phyloP scores from a whole-genome alignment of 1,284 basidiomycete genomes.

The Schizopora paradoxa region DNA sequence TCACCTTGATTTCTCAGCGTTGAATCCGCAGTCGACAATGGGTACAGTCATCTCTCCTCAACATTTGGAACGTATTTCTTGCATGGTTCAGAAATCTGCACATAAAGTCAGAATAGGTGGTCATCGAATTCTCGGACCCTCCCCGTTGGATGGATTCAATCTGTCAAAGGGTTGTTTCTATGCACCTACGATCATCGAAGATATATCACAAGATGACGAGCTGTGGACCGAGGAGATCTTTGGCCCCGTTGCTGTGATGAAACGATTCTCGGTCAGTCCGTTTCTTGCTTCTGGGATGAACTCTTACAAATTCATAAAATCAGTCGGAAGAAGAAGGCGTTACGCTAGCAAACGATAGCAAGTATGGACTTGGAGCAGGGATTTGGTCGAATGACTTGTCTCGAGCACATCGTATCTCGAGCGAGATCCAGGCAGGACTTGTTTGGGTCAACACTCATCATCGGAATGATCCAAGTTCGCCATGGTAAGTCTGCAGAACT shows the following conservation, averaged over 20 bases:
- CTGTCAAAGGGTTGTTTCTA: conserved; percentile 68
- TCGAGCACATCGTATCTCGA: conserved; percentile 64
- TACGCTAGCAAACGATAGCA: conserved; percentile 64
- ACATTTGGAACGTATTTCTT: conserved; percentile 60
- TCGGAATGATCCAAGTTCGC: conserved; percentile 80
- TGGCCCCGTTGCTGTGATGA: conserved; percentile 71
- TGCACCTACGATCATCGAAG: conserved; percentile 67
- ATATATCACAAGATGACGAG: conserved; percentile 51
- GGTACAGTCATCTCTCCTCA: conserved; percentile 66
- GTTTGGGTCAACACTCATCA: conserved; percentile 87
- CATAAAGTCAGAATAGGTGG: conserved; percentile 62
- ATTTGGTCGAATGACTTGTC: conserved; percentile 75
- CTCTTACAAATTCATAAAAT: background rate
- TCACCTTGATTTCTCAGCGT: conserved; percentile 38
- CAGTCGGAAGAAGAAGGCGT: conserved; percentile 65
- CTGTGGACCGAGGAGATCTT: conserved; percentile 81
- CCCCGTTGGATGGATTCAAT: conserved; percentile 62
- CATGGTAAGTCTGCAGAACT: conserved; percentile 51
- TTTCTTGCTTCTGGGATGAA: background rate
- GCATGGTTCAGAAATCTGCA: conserved; percentile 44
- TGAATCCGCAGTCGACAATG: conserved; percentile 66
- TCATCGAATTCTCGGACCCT: conserved; percentile 50
- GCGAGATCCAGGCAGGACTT: conserved; percentile 63
- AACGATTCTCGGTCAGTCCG: conserved; percentile 50
- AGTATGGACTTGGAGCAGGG: conserved; percentile 76